Evolutionary conservation across 768 basidiomycete species (phyloP), one percentile per base, ranked within the genome.

Genomic region (Serendipita sp.): DNA sequence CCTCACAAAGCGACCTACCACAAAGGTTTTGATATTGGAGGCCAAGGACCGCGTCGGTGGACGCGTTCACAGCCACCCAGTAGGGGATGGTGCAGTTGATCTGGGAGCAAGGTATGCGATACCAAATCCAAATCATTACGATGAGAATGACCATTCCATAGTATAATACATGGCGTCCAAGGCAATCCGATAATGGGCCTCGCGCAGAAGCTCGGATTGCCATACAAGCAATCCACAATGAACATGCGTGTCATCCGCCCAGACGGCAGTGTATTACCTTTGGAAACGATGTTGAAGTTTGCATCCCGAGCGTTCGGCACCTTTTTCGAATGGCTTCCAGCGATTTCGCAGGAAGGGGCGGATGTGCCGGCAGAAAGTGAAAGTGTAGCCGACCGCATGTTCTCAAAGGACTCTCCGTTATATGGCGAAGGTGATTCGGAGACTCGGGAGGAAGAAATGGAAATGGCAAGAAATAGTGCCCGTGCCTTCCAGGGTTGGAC

Each of bases 381-480:
- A 28, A 60, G 56, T 35, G 24, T 60, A 10, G 35, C 24, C 24
- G 56, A 60, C n/a, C 28, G 56, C 24, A 35, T 60, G 16, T 37
- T 60, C 28, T n/a, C 24, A 10, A n/a, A 60, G 38, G 35, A 13
- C 13, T 48, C 24, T 11, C 30, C 38, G 28, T 32, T 60, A 45
- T 32, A 34, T 47, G 38, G 28, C 37, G 45, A 34, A 28, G 47
- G 30, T n/a, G 16, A 8, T 72, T 46, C 74, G 69, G 2, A 77
- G 66, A 32, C 78, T 76, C 63, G 82, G 68, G 1, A 70, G 71
- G 15, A 68, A 66, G 30, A 60, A 10, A n/a, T 60, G 4, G 16
- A n/a, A 8, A 60, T 37, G 34, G 56, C 56, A 35, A n/a, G 10
- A n/a, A 60, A 10, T 30, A 38, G 46, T 35, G 56, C 58, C 8